Conservation (phyloP, 345 rosid species). For the Gossypium arboreum region DNA sequence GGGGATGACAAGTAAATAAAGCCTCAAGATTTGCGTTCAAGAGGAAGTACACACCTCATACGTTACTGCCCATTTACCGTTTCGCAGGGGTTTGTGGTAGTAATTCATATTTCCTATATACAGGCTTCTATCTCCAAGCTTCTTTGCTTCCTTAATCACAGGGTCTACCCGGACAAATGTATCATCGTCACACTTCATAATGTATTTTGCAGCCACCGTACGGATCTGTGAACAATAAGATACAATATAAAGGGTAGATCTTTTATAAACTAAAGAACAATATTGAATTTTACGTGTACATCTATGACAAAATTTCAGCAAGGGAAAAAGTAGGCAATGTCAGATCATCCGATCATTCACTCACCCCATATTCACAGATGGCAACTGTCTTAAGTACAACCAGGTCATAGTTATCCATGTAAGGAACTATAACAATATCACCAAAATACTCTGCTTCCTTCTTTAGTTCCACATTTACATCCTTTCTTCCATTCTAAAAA, state of each 20-base stretch:
- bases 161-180: conserved; percentile 86
- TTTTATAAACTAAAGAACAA: background rate
- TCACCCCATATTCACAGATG: conserved; percentile 94
- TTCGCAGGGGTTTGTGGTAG: conserved; percentile 81
- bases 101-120: conserved; percentile 90
- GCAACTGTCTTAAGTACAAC: conserved; percentile 96
- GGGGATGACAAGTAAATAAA: background rate
- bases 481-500: conserved; percentile 75
- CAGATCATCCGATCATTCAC: conserved; percentile 26
- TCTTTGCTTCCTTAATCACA: conserved; percentile 65
- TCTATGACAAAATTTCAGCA: background rate
- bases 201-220: conserved; percentile 44
- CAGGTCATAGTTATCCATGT: conserved; percentile 95
- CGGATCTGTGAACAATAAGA: conserved; percentile 24
- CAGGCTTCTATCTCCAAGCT: conserved; percentile 53
- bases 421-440: conserved; percentile 87
- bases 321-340: background rate
- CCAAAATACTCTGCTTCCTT: conserved; percentile 94
- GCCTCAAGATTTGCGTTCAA: background rate
- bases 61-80: conserved; percentile 97
- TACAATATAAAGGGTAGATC: background rate
- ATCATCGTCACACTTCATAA: conserved; percentile 96
- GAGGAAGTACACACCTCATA: conserved; percentile 60
- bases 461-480: conserved; percentile 79
- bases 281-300: background rate